A percentile compares a stretch with the other conserved stretches of the same genome.
Conservation (phyloP, 495 filamentous ascomycete species). For the Sabuloglossum arenarium region DNA sequence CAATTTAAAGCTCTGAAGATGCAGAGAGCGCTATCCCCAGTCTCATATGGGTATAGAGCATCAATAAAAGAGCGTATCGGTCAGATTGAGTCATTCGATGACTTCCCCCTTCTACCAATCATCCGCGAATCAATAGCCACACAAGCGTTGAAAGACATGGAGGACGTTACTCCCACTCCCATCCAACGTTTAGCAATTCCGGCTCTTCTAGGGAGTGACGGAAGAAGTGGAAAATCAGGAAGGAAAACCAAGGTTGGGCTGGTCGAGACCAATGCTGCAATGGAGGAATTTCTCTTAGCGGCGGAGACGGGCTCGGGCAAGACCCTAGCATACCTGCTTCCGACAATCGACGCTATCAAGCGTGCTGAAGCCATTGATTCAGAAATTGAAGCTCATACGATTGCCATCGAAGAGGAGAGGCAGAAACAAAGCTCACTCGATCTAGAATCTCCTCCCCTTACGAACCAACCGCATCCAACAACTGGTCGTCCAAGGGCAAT, state of each 20-base stretch:
- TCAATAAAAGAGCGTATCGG: constrained; percentile 48
- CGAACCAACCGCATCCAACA: constrained; percentile 44
- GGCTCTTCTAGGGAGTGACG: constrained; percentile 33
- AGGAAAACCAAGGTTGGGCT: constrained; percentile 14
- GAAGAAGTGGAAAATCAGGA: constrained; percentile 13
- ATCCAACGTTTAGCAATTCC: constrained; percentile 82
- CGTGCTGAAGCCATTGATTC: constrained; percentile 43
- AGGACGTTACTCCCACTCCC: constrained; percentile 57
- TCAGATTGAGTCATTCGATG: constrained; percentile 52
- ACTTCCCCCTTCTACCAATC: constrained; percentile 50
- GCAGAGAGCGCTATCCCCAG: constrained; percentile 53
- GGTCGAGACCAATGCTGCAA: constrained; percentile 15
- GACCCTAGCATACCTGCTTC: constrained; percentile 77
- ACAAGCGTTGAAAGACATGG: constrained; percentile 50
- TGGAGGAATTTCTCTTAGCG: constrained; percentile 64
- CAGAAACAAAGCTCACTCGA: constrained; percentile 26
- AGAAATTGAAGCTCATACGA: constrained; percentile 28
- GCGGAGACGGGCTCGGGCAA: constrained; percentile 96
- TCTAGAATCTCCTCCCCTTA: constrained; percentile 32
- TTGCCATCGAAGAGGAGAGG: constrained; percentile 24
- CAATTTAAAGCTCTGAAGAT: constrained; percentile 82
- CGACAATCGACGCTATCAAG: constrained; percentile 66
- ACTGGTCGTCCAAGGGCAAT: constrained; percentile 62
- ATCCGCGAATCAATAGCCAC: constrained; percentile 50
- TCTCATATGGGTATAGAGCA: constrained; percentile 51